Base-by-base conservation (phyloP, 2,329 filamentous ascomycete species). In the Paraconiothyrium brasiliense region DNA sequence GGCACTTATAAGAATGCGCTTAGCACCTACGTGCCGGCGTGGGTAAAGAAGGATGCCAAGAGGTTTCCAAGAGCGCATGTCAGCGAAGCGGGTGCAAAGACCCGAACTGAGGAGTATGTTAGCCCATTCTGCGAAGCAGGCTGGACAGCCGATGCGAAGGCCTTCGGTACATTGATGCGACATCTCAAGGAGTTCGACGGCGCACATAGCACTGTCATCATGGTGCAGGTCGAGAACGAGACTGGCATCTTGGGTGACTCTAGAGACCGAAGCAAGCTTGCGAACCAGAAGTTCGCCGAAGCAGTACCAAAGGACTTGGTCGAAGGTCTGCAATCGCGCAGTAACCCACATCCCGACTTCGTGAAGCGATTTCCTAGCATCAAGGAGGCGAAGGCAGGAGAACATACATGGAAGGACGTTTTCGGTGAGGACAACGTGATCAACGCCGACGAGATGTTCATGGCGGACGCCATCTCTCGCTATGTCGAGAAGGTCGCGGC, bases 191-290 rank as follows among this genome's bases (percentile, higher is more conserved):
- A 81, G 1, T 65, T 85, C 7, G 83, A 86, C 48, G 71, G 71
- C 0, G 68, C 75, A 7, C 76, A 85, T 44, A 78, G 73, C 2
- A 86, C 83, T 0, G 83, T 86, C 0, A 62, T 86, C 3, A 86
- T 85, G 84, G 79, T 85, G 0, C 84, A 86, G 64, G 84, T 86
- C 20, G 82, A 86, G 69, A 86, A 86, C 44, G 84, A 86, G 72
- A 78, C 77, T 1, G 84, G 84, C 0, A 63, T 86, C 0, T 73
- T 86, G 0, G 83, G 83, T 0, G 84, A 86, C 61, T 84, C 82
- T 1, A 76, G 84, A n/a, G 84, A 86, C 65, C 72, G 81, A 1
- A 81, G 39, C 16, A 44, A 44, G 34, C 68, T 72, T 3, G 60
- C 68, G 16, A 75, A 84, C 20, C 69, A 77, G 52, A 76, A 67